Base-by-base conservation (phyloP, 768 basidiomycete genomes). In the Tulasnella sp. region DNA sequence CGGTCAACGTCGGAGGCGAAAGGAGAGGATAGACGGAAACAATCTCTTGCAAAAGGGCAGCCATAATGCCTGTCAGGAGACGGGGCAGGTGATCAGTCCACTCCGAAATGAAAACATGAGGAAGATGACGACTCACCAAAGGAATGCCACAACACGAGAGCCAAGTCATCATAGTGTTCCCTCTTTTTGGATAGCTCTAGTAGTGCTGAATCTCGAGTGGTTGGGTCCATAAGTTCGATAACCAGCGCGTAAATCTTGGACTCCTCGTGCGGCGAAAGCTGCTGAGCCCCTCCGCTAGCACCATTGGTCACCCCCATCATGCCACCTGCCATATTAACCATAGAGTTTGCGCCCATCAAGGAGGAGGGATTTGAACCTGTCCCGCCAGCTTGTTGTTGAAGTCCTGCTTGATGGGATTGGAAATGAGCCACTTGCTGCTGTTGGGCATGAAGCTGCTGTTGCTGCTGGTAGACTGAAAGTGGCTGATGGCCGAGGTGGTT, bases 81-180 rank as follows among this genome's bases (percentile, higher is more conserved):
- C 72, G 40, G 36, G 29, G 36, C 37, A 76, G n/a, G 38, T 58
- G 19, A 73, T 75, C 38, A 72, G 71, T 14, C 37, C 5, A 72
- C 68, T 36, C 58, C 67, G 69, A n/a, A 29, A 17, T 39, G 52
- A 36, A 12, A 34, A 29, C 31, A 71, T 39, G 45, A 68, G 69
- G 37, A 36, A n/a, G 36, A 25, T 68, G 12, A 58, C 17, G 25
- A 82, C 85, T 76, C 79, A 97, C 97, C 97, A 81, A 98, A 99
- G 1, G 96, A 96, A 81, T 99, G 96, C 97, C 97, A 99, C 8
- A 99, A 87, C 34, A 99, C 93, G 58, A 99, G 88, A 1, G 97
- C 97, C 67, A 99, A 89, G 84, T 99, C 96, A 82, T 99, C 97
- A 82, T 97, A 99, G 83, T 99, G 96, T 84, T 99, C 97, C 78